Percentiles rank a stretch among this genome's conserved stretches.
Conservation (phyloP, 2,329 filamentous ascomycete species). For the Aspergillus viridinutans region DNA sequence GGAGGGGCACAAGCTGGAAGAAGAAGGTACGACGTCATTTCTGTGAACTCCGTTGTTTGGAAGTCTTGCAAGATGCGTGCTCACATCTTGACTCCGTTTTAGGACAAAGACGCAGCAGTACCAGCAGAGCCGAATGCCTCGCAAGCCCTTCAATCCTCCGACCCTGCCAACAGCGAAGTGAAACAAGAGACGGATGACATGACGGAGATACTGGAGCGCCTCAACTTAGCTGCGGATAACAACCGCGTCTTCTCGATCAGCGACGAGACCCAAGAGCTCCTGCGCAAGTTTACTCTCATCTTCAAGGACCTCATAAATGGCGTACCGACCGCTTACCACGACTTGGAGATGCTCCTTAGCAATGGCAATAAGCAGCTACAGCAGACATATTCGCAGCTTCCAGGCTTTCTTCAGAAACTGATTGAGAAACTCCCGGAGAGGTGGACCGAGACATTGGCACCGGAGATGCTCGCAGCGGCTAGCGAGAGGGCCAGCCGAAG, state of each 20-base stretch:
- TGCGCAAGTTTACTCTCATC: constrained; percentile 79
- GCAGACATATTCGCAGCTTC: constrained; percentile 64
- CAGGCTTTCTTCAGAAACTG: constrained; percentile 75
- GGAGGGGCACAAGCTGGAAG: constrained; percentile 28
- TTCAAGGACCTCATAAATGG: constrained; percentile 91
- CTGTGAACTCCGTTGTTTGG: not conserved
- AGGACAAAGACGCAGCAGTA: constrained; percentile 6
- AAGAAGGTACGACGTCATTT: constrained; percentile 26
- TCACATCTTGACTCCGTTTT: not conserved
- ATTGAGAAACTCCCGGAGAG: constrained; percentile 81
- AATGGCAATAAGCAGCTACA: constrained; percentile 62
- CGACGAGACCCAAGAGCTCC: constrained; percentile 75
- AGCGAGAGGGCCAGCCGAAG: constrained; percentile 61
- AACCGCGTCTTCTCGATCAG: constrained; percentile 81
- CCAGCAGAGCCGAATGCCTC: constrained; percentile 3
- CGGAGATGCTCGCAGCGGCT: constrained; percentile 75
- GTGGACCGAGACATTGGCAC: constrained; percentile 68
- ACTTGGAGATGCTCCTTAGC: constrained; percentile 68
- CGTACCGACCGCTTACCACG: constrained; percentile 86
- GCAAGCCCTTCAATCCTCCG: constrained; percentile 2
- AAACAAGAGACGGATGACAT: constrained; percentile 68
- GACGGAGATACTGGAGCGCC: constrained; percentile 70
- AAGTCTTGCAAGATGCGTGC: not conserved
- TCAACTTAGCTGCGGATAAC: constrained; percentile 79
- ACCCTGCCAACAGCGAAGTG: constrained; percentile 35